phyloP scores from a whole-genome alignment of 1,284 basidiomycete genomes.

The Puccinia polysora region DNA sequence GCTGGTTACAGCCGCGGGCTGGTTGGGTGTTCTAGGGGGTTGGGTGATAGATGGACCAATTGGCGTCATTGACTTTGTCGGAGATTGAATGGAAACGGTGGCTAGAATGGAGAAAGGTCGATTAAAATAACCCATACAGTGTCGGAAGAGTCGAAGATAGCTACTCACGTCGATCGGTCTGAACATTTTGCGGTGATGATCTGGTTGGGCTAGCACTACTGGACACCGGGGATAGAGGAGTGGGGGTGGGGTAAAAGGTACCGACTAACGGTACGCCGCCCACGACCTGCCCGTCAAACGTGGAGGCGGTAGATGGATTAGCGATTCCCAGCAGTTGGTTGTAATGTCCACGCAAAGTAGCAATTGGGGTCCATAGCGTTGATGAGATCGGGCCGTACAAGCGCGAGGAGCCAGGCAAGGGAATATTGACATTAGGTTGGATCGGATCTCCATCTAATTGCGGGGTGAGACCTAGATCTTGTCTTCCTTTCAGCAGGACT shows the following conservation, averaged over 20 bases:
- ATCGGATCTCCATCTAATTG: background rate
- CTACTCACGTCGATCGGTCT: conserved; percentile 13
- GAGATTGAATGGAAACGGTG: background rate
- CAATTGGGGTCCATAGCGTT: background rate
- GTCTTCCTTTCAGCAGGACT: conserved; percentile 4
- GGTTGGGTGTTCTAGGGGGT: too few species aligned
- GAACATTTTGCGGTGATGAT: conserved; percentile 8
- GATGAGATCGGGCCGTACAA: background rate
- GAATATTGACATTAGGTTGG: background rate
- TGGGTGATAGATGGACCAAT: background rate
- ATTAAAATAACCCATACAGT: background rate
- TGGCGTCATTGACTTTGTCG: background rate
- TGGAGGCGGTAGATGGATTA: conserved; percentile 17
- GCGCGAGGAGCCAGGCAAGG: background rate
- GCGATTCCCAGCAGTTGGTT: conserved; percentile 26
- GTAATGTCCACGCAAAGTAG: conserved; percentile 12
- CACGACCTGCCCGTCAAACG: conserved; percentile 5
- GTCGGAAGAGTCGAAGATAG: background rate
- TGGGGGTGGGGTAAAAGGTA: conserved; percentile 25
- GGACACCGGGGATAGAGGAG: background rate
- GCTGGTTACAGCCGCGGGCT: conserved; percentile 15
- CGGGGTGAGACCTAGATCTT: background rate
- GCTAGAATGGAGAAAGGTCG: background rate
- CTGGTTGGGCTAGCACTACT: background rate
- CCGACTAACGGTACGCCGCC: conserved; percentile 20